Conservation (phyloP, 2,329 filamentous ascomycete species). For the Drechslera avenae region DNA sequence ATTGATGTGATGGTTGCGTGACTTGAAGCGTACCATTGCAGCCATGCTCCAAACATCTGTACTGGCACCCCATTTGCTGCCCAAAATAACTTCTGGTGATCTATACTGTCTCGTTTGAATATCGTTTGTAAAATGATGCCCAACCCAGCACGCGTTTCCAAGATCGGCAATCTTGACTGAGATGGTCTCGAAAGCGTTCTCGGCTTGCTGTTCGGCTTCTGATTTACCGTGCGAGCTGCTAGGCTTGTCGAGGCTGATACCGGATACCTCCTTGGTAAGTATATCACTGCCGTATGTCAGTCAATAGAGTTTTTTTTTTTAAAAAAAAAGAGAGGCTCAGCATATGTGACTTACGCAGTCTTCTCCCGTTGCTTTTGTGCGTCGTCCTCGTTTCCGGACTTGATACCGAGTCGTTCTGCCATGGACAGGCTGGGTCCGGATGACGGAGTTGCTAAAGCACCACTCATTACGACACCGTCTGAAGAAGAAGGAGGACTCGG, state of each 20-base stretch:
- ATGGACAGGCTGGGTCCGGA: conserved; percentile 58
- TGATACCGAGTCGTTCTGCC: conserved; percentile 62
- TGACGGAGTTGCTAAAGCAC: conserved; percentile 58
- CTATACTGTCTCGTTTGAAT: conserved; percentile 98
- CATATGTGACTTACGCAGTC: conserved; percentile 72
- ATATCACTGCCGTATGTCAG: conserved; percentile 67
- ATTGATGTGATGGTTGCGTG: background rate
- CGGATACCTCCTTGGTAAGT: conserved; percentile 88
- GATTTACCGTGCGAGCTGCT: conserved; percentile 58
- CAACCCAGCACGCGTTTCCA: conserved; percentile 98
- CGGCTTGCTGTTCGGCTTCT: conserved; percentile 56
- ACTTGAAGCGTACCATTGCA: conserved; percentile 76
- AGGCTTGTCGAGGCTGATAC: conserved; percentile 83
- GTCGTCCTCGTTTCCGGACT: conserved; percentile 57
- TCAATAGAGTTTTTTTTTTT: too few species aligned
- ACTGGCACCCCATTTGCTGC: conserved; percentile 98
- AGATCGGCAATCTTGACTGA: conserved; percentile 99
- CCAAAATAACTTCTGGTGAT: conserved; percentile 94
- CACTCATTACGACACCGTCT: conserved; percentile 60
- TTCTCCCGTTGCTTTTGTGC: conserved; percentile 84
- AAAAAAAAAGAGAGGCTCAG: background rate
- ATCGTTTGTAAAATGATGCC: conserved; percentile 98
- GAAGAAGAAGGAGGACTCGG: conserved; percentile 48
- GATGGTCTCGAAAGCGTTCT: conserved; percentile 74
- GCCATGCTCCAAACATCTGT: conserved; percentile 99